Conservation (phyloP, 805 yeast species). For the Pichia paraexigua region DNA sequence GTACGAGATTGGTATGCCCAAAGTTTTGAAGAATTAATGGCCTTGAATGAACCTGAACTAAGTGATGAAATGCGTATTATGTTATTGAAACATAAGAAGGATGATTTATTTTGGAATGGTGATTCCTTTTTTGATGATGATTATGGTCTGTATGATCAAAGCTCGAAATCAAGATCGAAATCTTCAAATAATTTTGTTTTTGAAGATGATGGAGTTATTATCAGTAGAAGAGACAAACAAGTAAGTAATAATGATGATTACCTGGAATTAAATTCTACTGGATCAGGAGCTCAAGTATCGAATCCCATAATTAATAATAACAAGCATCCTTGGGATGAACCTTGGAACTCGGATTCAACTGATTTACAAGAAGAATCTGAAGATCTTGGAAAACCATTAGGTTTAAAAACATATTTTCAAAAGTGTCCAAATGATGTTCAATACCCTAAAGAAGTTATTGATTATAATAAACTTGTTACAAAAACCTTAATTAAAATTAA, state of each 20-base stretch:
- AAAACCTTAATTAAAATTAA: constrained; percentile 65
- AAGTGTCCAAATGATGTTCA: constrained; percentile 42
- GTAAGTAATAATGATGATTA: constrained; percentile 4
- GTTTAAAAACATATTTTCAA: constrained; percentile 26
- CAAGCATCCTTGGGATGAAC: background rate
- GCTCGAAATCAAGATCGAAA: background rate
- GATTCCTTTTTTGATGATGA: background rate
- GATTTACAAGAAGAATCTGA: constrained; percentile 4
- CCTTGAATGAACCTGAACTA: constrained; percentile 47
- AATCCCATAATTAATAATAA: background rate
- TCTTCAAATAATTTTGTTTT: constrained; percentile 15
- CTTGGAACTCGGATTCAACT: background rate
- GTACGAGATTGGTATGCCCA: constrained; percentile 90
- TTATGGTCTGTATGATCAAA: background rate
- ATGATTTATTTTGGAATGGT: constrained; percentile 24
- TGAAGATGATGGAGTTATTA: constrained; percentile 43
- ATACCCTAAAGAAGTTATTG: constrained; percentile 70
- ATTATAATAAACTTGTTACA: constrained; percentile 61
- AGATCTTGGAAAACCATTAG: constrained; percentile 10
- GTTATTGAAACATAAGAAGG: constrained; percentile 16
- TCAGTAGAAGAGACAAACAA: constrained; percentile 14
- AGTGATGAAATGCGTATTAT: constrained; percentile 34
- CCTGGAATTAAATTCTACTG: background rate
- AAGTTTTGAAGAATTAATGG: constrained; percentile 75
- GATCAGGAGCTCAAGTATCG: background rate